Evolutionary conservation across 164 flowering plant species (phyloP).

Genomic region (Vitis rupestris): DNA sequence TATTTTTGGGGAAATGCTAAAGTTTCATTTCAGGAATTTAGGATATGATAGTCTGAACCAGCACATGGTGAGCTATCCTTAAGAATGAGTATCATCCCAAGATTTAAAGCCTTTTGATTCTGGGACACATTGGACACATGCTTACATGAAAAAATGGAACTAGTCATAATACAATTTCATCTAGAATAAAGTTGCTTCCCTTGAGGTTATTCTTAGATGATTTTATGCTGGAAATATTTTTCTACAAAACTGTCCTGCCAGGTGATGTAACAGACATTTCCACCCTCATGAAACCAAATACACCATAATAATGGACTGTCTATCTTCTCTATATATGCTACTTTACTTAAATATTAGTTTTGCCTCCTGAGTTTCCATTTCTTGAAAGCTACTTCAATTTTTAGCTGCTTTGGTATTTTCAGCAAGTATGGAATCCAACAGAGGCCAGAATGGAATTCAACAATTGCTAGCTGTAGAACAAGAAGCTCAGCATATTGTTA

Average conservation of each 20-base stretch:
- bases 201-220: neutral
- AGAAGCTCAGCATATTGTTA: constrained; percentile 49
- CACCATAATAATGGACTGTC: neutral
- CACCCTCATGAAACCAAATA: neutral
- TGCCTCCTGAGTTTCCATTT: neutral
- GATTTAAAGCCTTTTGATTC: neutral
- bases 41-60: neutral
- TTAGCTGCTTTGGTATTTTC: neutral
- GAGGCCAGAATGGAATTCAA: constrained; percentile 46
- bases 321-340: neutral
- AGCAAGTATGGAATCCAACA: constrained; percentile 32
- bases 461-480: constrained; percentile 41
- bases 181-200: neutral
- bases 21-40: neutral
- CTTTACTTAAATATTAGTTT: neutral
- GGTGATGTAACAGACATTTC: neutral
- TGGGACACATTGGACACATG: neutral
- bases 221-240: neutral
- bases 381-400: neutral
- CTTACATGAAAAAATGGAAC: neutral
- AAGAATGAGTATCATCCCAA: neutral
- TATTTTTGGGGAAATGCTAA: neutral
- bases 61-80: neutral
- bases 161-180: neutral
- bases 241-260: neutral